Base-by-base conservation (phyloP, 495 filamentous ascomycete genomes). In the Viridothelium virens region DNA sequence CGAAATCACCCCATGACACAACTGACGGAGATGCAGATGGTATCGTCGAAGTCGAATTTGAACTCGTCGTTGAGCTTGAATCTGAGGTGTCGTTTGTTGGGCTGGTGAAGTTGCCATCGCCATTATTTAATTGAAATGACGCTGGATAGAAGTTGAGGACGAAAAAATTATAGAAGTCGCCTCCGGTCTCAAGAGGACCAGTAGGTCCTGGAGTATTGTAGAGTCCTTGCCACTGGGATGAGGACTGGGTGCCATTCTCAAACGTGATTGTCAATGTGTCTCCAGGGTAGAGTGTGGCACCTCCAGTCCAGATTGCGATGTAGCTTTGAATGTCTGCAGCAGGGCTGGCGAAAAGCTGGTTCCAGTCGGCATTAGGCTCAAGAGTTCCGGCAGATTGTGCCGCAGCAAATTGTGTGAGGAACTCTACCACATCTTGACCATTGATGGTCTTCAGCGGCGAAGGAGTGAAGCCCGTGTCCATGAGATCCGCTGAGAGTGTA, bases 401-500 rank as follows among this genome's bases (percentile, higher is more conserved):
- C 68, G 70, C 18, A 25, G 80, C 81, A 63, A 77, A 81, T 11
- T 70, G 39, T 14, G 70, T 73, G 11, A 85, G 72, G 64, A 73
- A 84, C 1, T 74, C 70, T 2, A 73, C 70, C 0, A 74, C 72
- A 59, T 80, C 73, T 46, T 72, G 39, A 16, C 78, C 79, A 66
- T 85, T 83, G 70, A 85, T 82, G 1, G 67, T 71, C 2, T 61
- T 68, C 48, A 85, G 75, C 4, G 83, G 70, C 1, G 44, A 16
- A 16, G 63, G 7, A 3, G 3, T 61, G 63, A 38, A 59, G 9
- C 37, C 66, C 46, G 37, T 62, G 53, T 14, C 41, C 10, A 9
- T 16, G 41, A 16, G 9, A 16, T 16, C 41, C 9, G 7, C 41
- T 46, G 1, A 7, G 41, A 46, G 1, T 9, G 41, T 46, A 46